A percentile compares a stretch with the other conserved stretches of the same genome.
Evolutionary conservation across 1,284 basidiomycete genomes (phyloP).

Genomic region (Tremellales sp.): DNA sequence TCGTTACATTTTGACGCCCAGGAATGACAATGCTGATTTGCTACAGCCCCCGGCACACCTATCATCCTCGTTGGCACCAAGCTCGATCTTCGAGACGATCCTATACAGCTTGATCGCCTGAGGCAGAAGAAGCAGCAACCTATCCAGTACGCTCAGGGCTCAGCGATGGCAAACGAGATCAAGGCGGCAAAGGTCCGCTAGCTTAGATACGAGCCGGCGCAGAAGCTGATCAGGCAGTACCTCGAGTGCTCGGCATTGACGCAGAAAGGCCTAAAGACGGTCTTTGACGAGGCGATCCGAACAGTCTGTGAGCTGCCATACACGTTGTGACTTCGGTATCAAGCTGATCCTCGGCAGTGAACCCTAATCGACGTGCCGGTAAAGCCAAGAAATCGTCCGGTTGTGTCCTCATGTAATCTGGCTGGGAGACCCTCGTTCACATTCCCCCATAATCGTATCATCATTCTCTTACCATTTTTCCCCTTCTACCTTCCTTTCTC

Average conservation of each 20-base stretch:
- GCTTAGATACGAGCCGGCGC: not conserved
- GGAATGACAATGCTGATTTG: not conserved
- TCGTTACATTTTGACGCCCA: not conserved
- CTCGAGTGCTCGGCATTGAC: constrained; percentile 66
- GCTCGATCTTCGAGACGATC: constrained; percentile 94
- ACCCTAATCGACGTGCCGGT: constrained; percentile 40
- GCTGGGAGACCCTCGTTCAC: not conserved
- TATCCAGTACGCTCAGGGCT: constrained; percentile 81
- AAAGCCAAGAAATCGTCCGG: constrained; percentile 37
- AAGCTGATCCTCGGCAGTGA: constrained; percentile 23
- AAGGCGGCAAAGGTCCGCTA: constrained; percentile 42
- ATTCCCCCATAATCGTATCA: too few relatives aligned
- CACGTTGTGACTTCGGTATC: not conserved
- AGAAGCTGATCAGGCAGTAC: constrained; percentile 22
- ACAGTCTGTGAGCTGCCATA: constrained; percentile 58
- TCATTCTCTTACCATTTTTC: too few relatives aligned
- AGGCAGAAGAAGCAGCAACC: constrained; percentile 93
- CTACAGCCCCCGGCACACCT: constrained; percentile 75
- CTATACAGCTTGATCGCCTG: constrained; percentile 82
- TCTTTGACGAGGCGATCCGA: constrained; percentile 94
- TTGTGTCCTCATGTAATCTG: constrained; percentile 40
- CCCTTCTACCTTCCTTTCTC: too few relatives aligned
- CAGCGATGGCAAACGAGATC: constrained; percentile 88
- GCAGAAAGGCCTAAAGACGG: constrained; percentile 94
- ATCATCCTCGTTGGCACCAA: constrained; percentile 97